Conservation (phyloP, 2,329 filamentous ascomycete species). For the Fusarium sp. region DNA sequence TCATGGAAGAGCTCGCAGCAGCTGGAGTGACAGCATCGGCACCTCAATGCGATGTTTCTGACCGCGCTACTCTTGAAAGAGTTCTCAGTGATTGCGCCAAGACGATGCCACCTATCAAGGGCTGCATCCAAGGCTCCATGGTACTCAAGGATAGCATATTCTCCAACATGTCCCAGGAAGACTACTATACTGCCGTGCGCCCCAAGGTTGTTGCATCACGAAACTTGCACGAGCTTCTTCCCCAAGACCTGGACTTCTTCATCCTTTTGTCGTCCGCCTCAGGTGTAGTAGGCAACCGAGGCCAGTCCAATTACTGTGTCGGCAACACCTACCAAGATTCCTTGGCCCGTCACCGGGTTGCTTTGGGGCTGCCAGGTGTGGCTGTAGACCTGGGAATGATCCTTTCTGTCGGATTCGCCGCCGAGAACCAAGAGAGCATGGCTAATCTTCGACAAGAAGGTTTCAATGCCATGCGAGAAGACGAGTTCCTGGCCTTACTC, state of each 20-base stretch:
- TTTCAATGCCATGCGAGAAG: constrained; percentile 4
- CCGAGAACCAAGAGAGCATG: constrained; percentile 53
- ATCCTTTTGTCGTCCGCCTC: constrained; percentile 64
- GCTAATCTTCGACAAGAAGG: constrained; percentile 2
- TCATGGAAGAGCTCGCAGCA: constrained; percentile 36
- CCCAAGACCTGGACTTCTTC: constrained; percentile 61
- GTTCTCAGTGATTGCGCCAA: constrained; percentile 40
- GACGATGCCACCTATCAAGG: constrained; percentile 53
- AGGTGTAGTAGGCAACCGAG: constrained; percentile 62
- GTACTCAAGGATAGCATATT: constrained; percentile 60
- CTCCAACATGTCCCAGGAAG: constrained; percentile 63
- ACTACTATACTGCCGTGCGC: constrained; percentile 60
- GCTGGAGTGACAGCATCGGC: constrained; percentile 39
- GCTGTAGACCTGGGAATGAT: constrained; percentile 66
- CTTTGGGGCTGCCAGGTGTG: constrained; percentile 43
- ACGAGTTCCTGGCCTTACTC: constrained; percentile 4
- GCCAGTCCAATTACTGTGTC: constrained; percentile 64
- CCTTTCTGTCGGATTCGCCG: constrained; percentile 61
- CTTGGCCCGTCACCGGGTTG: neutral
- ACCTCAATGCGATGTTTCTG: constrained; percentile 61
- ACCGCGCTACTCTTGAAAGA: constrained; percentile 47
- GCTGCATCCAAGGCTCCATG: constrained; percentile 60
- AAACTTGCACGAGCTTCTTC: constrained; percentile 60
- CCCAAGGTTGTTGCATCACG: constrained; percentile 65
- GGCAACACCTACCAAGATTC: constrained; percentile 51